Evolutionary conservation across 371 early-diverging fungal genomes (phyloP).

Genomic region (Mucor irregularis): DNA sequence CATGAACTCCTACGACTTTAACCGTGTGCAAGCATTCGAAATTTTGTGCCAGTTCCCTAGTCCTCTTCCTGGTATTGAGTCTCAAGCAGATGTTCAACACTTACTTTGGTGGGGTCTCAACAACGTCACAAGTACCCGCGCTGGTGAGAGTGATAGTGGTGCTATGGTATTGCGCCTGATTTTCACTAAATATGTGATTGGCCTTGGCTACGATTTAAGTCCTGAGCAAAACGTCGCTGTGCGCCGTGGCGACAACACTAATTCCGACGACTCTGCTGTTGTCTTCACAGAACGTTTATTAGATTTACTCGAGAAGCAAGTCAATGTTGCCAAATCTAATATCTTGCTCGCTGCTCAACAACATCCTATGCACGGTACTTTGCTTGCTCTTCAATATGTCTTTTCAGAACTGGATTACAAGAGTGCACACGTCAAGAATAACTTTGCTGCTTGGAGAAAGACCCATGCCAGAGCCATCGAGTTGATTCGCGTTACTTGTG

Average conservation of each 20-base stretch:
- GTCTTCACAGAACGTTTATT: slow-evolving; percentile 56
- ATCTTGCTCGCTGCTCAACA: slow-evolving; percentile 70
- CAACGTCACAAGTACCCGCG: slow-evolving; percentile 67
- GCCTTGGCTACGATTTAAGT: slow-evolving; percentile 48
- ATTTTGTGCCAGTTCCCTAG: slow-evolving; percentile 61
- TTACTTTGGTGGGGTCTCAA: slow-evolving; percentile 67
- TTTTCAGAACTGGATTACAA: slow-evolving; percentile 59
- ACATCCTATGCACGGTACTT: slow-evolving; percentile 74
- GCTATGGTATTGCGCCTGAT: slow-evolving; percentile 76
- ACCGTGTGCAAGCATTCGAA: slow-evolving; percentile 65
- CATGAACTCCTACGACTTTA: slow-evolving; percentile 71
- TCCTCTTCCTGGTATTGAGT: slow-evolving; percentile 57
- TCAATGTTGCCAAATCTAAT: slow-evolving; percentile 57
- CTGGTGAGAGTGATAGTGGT: slow-evolving; percentile 84
- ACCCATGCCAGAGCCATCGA: slow-evolving; percentile 43
- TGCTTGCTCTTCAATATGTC: slow-evolving; percentile 71
- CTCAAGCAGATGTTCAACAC: slow-evolving; percentile 44
- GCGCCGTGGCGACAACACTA: too few relatives aligned
- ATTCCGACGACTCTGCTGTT: slow-evolving; percentile 5
- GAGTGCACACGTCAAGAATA: slow-evolving; percentile 27
- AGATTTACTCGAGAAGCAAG: slow-evolving; percentile 51
- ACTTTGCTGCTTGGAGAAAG: slow-evolving; percentile 46
- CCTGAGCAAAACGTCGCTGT: slow-evolving; percentile 32
- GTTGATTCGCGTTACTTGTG: slow-evolving; percentile 54
- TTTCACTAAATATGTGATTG: slow-evolving; percentile 75